Percentiles rank a stretch among this genome's conserved stretches.
phyloP scores from a whole-genome alignment of 2,329 filamentous ascomycete species.

The Thelonectria discophora region DNA sequence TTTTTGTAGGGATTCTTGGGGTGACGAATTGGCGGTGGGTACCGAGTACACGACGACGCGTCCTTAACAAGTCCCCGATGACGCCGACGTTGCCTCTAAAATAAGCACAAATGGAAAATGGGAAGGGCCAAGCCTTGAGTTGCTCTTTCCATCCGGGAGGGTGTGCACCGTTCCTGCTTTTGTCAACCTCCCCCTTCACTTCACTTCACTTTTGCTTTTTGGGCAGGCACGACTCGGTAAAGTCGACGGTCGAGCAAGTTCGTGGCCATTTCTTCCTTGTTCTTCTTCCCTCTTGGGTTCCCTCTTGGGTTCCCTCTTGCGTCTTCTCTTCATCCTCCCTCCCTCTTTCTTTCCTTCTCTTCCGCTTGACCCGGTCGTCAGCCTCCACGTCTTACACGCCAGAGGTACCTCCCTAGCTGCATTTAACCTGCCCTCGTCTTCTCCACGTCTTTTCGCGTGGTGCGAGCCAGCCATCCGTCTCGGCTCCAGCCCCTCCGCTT shows the following conservation, averaged over 20 bases:
- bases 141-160: neutral
- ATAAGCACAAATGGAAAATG: neutral
- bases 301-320: neutral
- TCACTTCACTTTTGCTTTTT: too few relatives aligned
- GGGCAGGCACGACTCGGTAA: too few relatives aligned
- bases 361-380: neutral
- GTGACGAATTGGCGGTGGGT: neutral
- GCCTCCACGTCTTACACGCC: neutral
- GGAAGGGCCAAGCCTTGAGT: neutral
- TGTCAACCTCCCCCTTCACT: too few relatives aligned
- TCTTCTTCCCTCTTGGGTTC: neutral
- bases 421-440: neutral
- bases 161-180: too few relatives aligned
- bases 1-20: neutral
- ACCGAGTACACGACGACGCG: neutral
- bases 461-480: neutral
- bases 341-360: neutral
- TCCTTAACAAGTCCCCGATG: neutral
- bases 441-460: neutral
- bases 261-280: neutral
- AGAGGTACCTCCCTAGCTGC: neutral
- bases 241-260: too few relatives aligned
- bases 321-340: neutral
- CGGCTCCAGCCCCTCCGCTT: neutral
- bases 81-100: conserved; percentile 1